Conservation (phyloP, 2,329 filamentous ascomycete genomes). For the Cladosporium oxysporum region DNA sequence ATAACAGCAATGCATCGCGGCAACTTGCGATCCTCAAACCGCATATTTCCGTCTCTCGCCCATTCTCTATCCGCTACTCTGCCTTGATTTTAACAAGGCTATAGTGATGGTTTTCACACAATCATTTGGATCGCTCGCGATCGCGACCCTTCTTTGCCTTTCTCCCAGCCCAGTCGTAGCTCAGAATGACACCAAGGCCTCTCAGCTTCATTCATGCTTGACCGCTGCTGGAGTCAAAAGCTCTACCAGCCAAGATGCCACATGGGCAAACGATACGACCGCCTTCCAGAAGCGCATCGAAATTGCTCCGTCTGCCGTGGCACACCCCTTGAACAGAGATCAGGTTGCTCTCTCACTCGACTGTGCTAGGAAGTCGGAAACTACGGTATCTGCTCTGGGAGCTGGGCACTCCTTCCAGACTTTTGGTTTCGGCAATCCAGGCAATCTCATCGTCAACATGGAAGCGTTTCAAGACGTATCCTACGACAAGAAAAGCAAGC, state of each 20-base stretch:
- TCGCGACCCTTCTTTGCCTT: background rate
- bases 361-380: background rate
- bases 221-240: background rate
- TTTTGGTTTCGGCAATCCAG: background rate
- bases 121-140: background rate
- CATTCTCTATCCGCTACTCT: background rate
- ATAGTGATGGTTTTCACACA: background rate
- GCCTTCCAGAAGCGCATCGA: background rate
- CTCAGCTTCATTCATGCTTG: background rate
- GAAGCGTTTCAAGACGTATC: background rate
- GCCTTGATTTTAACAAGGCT: background rate
- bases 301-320: background rate
- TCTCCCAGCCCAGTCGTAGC: background rate
- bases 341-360: background rate
- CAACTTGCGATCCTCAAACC: background rate
- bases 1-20: background rate
- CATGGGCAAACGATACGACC: background rate
- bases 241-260: background rate
- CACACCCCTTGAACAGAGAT: background rate
- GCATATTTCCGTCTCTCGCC: background rate
- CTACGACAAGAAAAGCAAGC: background rate
- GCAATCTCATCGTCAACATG: background rate
- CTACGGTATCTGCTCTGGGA: background rate
- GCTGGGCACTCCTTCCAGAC: background rate
- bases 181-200: background rate